These are phyloP conservation scores for Beauveria sp. DNA, from an alignment of 2,329 filamentous ascomycete species.

Conservation along the genomic window DNA sequence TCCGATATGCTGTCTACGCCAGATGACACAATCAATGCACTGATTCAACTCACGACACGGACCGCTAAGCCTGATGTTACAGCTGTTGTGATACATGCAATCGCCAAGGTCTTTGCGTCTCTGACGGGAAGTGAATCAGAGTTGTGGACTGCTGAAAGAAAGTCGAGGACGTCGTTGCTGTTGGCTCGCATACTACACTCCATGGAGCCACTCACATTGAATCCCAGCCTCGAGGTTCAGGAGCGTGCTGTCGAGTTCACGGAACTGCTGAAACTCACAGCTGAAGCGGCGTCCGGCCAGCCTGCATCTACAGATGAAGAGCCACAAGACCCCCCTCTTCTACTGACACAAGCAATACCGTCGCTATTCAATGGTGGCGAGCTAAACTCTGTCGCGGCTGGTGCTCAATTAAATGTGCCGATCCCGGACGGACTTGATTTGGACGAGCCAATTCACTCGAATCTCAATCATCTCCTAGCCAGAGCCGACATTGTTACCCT, in stretches of 20 bases:
- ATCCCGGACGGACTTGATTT: constrained; percentile 69
- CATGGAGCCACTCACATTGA: constrained; percentile 68
- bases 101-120: constrained; percentile 74
- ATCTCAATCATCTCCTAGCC: constrained; percentile 61
- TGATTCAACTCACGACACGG: constrained; percentile 60
- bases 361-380: constrained; percentile 80
- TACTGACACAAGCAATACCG: constrained; percentile 86
- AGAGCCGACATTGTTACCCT: constrained; percentile 43
- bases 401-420: constrained; percentile 81
- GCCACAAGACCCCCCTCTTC: constrained; percentile 63
- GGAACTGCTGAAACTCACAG: constrained; percentile 79
- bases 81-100: constrained; percentile 74
- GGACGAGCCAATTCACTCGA: constrained; percentile 72
- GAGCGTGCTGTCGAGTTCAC: constrained; percentile 89
- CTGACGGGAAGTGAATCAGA: constrained; percentile 58
- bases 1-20: constrained; percentile 62
- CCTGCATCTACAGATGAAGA: constrained; percentile 45
- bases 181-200: constrained; percentile 77
- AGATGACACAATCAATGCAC: constrained; percentile 62
- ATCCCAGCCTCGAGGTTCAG: constrained; percentile 89
- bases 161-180: constrained; percentile 66
- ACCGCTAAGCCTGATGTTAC: constrained; percentile 57
- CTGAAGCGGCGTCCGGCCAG: constrained; percentile 69
- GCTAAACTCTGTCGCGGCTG: constrained; percentile 79
- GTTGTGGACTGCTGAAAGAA: constrained; percentile 65